A percentile compares a stretch with the other conserved stretches of the same genome.
phyloP scores from a whole-genome alignment of 129 eudicot genomes.

The Lactuca saligna region DNA sequence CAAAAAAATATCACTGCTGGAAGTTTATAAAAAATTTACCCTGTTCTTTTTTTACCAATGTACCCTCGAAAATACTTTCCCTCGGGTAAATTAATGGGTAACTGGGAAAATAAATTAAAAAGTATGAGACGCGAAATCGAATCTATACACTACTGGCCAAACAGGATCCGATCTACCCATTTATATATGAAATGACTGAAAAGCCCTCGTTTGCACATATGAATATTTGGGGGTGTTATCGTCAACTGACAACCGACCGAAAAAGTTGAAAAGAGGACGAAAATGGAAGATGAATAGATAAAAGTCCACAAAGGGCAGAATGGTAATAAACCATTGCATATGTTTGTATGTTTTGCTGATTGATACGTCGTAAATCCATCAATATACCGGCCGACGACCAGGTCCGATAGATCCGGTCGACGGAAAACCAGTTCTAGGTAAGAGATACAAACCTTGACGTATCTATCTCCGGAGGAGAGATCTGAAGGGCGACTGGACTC shows the following conservation, averaged over 20 bases:
- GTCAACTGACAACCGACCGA: background rate
- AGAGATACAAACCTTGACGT: constrained; percentile 48
- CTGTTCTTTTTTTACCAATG: background rate
- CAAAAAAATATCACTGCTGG: background rate
- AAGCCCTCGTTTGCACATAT: background rate
- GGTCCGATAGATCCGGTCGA: background rate
- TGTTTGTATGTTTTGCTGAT: background rate
- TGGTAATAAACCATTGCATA: background rate
- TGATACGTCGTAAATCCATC: background rate
- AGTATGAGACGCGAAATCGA: background rate
- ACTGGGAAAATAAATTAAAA: background rate
- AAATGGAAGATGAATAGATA: background rate
- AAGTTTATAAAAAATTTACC: background rate
- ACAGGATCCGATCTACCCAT: background rate
- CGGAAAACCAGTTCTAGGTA: background rate
- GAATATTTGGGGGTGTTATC: background rate
- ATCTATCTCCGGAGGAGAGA: constrained; percentile 41
- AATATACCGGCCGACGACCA: background rate
- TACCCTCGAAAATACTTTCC: background rate
- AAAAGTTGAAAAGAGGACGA: background rate
- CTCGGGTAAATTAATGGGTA: background rate
- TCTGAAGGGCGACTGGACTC: constrained; percentile 29
- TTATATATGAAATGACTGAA: background rate
- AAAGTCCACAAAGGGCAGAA: constrained; percentile 15
- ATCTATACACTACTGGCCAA: background rate